Evolutionary conservation across 2,329 filamentous ascomycete species (phyloP).

Genomic region (Calonectria naviculata): DNA sequence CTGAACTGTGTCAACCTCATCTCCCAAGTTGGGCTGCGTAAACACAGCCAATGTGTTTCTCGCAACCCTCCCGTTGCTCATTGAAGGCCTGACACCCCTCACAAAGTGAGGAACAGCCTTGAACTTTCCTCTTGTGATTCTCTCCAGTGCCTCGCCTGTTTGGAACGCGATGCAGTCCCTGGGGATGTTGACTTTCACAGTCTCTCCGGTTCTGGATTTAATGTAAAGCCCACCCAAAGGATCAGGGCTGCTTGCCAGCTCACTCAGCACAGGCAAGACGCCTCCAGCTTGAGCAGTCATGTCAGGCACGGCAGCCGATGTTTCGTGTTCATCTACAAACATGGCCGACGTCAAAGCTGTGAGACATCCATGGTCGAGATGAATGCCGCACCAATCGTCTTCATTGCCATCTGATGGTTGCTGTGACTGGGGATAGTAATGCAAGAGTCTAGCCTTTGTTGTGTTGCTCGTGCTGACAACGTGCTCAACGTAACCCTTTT

Average conservation of each 20-base stretch:
- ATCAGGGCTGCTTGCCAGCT: slow-evolving; percentile 83
- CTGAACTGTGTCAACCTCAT: slow-evolving; percentile 77
- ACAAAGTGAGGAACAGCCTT: slow-evolving; percentile 98
- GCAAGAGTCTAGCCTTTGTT: slow-evolving; percentile 90
- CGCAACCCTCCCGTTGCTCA: slow-evolving; percentile 66
- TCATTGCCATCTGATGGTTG: slow-evolving; percentile 59
- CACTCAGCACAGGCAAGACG: slow-evolving; percentile 66
- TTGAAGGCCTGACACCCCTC: slow-evolving; percentile 73
- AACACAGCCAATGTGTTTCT: slow-evolving; percentile 95
- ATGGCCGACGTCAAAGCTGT: slow-evolving; percentile 95
- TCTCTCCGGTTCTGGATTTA: slow-evolving; percentile 81
- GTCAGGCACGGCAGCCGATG: slow-evolving; percentile 48
- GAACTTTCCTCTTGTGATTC: slow-evolving; percentile 90
- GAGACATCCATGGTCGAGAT: slow-evolving; percentile 92
- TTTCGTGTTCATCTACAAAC: slow-evolving; percentile 84
- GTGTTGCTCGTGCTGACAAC: slow-evolving; percentile 88
- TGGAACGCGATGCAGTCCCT: slow-evolving; percentile 94
- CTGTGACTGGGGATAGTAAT: slow-evolving; percentile 83
- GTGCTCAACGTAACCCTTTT: slow-evolving; percentile 81
- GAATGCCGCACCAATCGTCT: slow-evolving; percentile 95
- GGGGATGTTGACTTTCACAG: slow-evolving; percentile 93
- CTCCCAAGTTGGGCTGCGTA: slow-evolving; percentile 92
- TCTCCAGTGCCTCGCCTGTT: slow-evolving; percentile 90
- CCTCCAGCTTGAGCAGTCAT: slow-evolving; percentile 28
- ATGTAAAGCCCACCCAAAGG: slow-evolving; percentile 91